Evolutionary conservation across 768 basidiomycete genomes (phyloP), one percentile per base, ranked within the genome.

Genomic region (Suillus cothurnatus): DNA sequence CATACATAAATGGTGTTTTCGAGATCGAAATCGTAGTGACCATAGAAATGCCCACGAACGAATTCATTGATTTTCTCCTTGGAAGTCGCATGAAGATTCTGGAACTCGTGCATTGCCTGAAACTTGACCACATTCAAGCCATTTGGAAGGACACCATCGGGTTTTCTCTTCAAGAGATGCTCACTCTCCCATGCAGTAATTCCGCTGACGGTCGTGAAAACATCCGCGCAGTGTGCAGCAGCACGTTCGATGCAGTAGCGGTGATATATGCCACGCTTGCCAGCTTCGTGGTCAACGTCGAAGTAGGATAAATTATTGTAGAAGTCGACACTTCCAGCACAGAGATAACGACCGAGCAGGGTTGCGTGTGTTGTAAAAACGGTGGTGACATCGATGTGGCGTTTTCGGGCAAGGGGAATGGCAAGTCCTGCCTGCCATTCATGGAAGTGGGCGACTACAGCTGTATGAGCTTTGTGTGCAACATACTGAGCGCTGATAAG

Each of bases 231-330:
- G 73, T 99, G 97, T 0, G 96, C 84, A 1, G 97, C 87, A 5
- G 93, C 92, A 61, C 97, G 89, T 76, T 99, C 97, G 76, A 99
- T 95, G 77, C 97, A 99, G 81, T 99, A 99, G 56, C 90, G 78
- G 76, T 99, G 97, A 78, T 99, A 99, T 76, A 99, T 99, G 19
- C 97, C 97, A 66, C 97, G 89, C 80, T 99, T 99, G 49, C 97
- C 97, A 0, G 97, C 97, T 79, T 99, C 97, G 74, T 99, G 97
- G 72, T 99, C 97, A 66, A 99, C 97, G 70, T 99, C 97, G 76
- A 99, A 99, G 83, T 99, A 98, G 77, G 97, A 94, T 23, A 99
- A 84, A 77, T 99, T 98, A 83, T 99, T 99, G 86, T 99, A 99
- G 72, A 99, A 99, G 71, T 99, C 97, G 73, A 98, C 97, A 55